These are phyloP conservation scores for Dalechampia spathulata DNA, from an alignment of 441 rosid species.

Conservation along the genomic window DNA sequence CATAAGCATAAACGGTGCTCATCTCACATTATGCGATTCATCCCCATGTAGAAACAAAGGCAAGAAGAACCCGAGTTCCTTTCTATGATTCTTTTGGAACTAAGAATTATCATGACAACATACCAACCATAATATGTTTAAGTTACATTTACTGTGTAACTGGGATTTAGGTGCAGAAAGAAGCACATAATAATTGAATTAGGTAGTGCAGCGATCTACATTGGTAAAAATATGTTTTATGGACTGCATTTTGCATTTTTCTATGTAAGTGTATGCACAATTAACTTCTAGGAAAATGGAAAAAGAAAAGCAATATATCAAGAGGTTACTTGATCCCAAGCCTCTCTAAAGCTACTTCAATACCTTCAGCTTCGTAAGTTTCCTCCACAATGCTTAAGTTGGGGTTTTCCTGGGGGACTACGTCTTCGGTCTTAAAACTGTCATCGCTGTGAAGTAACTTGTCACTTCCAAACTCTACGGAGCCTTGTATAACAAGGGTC, in stretches of 20 bases:
- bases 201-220: neutral
- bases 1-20: no score
- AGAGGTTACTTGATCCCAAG: slow-evolving; percentile 39
- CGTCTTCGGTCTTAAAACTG: slow-evolving; percentile 54
- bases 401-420: slow-evolving; percentile 43
- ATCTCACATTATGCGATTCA: no score
- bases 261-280: slow-evolving; percentile 6
- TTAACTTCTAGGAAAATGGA: slow-evolving; percentile 6
- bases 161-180: slow-evolving; percentile 1
- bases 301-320: neutral
- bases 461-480: slow-evolving; percentile 52
- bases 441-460: slow-evolving; percentile 49
- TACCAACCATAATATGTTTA: slow-evolving; percentile 2
- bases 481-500: slow-evolving; percentile 49
- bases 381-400: slow-evolving; percentile 36
- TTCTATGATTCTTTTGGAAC: neutral
- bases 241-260: slow-evolving; percentile 5
- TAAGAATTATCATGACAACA: neutral
- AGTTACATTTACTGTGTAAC: neutral
- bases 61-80: neutral
- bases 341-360: slow-evolving; percentile 41
- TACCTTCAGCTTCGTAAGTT: slow-evolving; percentile 35
- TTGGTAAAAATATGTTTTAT: neutral
- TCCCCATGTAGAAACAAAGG: neutral
- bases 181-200: slow-evolving; percentile 6